These are phyloP conservation scores for Camellia sinensis DNA, from an alignment of 148 eudicot genomes.

Conservation along the genomic window DNA sequence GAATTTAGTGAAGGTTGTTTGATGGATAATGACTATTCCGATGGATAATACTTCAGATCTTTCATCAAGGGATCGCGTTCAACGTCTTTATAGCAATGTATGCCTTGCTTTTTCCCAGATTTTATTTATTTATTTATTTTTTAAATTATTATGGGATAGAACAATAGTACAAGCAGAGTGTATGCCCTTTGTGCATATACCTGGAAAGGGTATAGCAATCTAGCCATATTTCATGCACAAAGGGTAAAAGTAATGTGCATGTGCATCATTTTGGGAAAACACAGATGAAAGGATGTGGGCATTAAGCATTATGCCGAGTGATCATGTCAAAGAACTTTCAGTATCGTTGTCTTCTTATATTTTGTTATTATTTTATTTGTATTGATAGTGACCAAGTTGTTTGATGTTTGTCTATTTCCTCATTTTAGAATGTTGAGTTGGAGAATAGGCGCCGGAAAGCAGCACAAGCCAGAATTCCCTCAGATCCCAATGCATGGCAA, in stretches of 20 bases:
- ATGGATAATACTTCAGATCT: slow-evolving; percentile 64
- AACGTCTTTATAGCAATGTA: slow-evolving; percentile 66
- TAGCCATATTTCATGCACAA: not conserved
- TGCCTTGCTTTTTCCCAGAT: not conserved
- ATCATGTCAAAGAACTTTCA: slow-evolving; percentile 1
- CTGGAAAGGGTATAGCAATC: not conserved
- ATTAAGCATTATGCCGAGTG: not conserved
- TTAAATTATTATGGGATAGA: not conserved
- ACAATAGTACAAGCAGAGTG: too few relatives aligned
- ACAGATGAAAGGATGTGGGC: not conserved
- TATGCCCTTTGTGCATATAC: not conserved
- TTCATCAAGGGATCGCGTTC: slow-evolving; percentile 58
- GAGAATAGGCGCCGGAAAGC: slow-evolving; percentile 63
- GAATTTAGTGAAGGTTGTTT: slow-evolving; percentile 28
- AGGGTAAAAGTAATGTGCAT: not conserved
- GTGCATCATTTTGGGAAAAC: not conserved
- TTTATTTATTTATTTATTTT: not conserved
- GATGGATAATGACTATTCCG: slow-evolving; percentile 68
- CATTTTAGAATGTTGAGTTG: slow-evolving; percentile 76
- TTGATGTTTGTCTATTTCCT: not conserved
- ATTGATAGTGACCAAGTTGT: slow-evolving; percentile 2
- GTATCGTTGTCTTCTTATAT: not conserved
- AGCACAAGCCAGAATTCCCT: slow-evolving; percentile 60
- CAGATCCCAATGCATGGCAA: slow-evolving; percentile 83
- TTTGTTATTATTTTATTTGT: not conserved